Evolutionary conservation across 441 rosid species (phyloP).

Genomic region (Raphanus hybrid): DNA sequence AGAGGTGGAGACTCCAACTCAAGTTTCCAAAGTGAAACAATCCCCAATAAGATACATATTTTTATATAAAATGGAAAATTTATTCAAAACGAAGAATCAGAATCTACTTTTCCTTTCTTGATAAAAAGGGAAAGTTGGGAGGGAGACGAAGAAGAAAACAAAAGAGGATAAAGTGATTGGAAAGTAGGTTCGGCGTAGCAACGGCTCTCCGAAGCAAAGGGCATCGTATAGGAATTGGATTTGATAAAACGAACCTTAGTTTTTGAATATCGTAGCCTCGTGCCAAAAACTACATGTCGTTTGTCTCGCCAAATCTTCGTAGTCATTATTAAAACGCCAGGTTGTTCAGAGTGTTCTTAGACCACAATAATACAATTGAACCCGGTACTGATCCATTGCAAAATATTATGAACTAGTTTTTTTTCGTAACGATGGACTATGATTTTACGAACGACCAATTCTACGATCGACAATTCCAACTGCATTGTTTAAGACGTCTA

Average conservation of each 20-base stretch:
- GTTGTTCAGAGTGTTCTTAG: too few relatives aligned
- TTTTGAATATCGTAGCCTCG: neutral
- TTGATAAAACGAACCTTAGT: neutral
- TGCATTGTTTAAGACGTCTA: too few relatives aligned
- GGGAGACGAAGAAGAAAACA: slow-evolving; percentile 20
- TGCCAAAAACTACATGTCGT: neutral
- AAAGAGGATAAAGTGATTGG: slow-evolving; percentile 18
- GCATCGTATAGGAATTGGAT: neutral
- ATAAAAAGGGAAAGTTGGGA: slow-evolving; percentile 21
- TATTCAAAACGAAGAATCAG: slow-evolving; percentile 19
- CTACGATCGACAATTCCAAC: too few relatives aligned
- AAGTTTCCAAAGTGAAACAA: slow-evolving; percentile 14
- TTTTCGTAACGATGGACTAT: too few relatives aligned
- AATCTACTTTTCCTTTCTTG: slow-evolving; percentile 18
- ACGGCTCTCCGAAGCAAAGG: slow-evolving; percentile 32
- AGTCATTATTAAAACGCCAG: neutral
- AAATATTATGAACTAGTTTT: too few relatives aligned
- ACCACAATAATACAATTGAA: too few relatives aligned
- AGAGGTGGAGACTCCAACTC: slow-evolving; percentile 7
- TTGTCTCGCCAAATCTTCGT: neutral
- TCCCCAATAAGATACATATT: neutral
- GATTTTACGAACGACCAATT: too few relatives aligned
- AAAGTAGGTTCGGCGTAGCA: slow-evolving; percentile 25
- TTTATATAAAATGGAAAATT: neutral
- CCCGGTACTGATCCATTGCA: too few relatives aligned